A percentile compares a stretch with the other conserved stretches of the same genome.
These are phyloP conservation scores for Meyerozyma smithsonii DNA, from an alignment of 1,139 yeast genomes.

Conservation along the genomic window DNA sequence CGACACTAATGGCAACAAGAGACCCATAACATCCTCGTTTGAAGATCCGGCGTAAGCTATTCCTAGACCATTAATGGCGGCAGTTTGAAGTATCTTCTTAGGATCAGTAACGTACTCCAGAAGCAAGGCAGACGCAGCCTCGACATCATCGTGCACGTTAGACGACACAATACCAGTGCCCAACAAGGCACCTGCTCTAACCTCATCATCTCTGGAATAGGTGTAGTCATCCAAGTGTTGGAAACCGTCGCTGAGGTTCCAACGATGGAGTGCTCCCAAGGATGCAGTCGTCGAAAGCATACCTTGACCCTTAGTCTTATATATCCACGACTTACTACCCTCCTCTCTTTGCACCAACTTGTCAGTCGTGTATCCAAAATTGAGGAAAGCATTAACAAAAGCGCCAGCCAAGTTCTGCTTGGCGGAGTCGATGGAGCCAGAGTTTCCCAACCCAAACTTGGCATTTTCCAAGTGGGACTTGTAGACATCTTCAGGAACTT, in stretches of 20 bases:
- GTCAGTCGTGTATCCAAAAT: conserved; percentile 87
- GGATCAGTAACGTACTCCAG: conserved; percentile 68
- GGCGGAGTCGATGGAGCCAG: conserved; percentile 82
- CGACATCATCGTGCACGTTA: conserved; percentile 94
- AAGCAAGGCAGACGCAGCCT: conserved; percentile 80
- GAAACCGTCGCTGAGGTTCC: conserved; percentile 89
- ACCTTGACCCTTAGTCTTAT: conserved; percentile 87
- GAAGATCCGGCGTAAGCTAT: conserved; percentile 94
- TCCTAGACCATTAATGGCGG: conserved; percentile 89
- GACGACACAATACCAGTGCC: conserved; percentile 95
- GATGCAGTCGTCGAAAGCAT: conserved; percentile 95
- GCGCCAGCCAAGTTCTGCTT: conserved; percentile 95
- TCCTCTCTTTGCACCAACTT: conserved; percentile 72
- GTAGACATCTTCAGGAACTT: conserved; percentile 92
- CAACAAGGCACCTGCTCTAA: conserved; percentile 92
- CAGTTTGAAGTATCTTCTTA: conserved; percentile 55
- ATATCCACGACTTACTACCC: conserved; percentile 79
- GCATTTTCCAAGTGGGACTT: conserved; percentile 82
- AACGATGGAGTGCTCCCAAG: conserved; percentile 82
- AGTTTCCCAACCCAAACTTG: conserved; percentile 50
- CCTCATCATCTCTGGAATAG: conserved; percentile 79
- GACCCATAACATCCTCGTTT: conserved; percentile 74
- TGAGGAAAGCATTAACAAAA: conserved; percentile 87
- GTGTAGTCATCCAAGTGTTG: conserved; percentile 86
- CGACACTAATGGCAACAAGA: conserved; percentile 82